Conservation (phyloP, 2,329 filamentous ascomycete species). For the Epichloe elymi region DNA sequence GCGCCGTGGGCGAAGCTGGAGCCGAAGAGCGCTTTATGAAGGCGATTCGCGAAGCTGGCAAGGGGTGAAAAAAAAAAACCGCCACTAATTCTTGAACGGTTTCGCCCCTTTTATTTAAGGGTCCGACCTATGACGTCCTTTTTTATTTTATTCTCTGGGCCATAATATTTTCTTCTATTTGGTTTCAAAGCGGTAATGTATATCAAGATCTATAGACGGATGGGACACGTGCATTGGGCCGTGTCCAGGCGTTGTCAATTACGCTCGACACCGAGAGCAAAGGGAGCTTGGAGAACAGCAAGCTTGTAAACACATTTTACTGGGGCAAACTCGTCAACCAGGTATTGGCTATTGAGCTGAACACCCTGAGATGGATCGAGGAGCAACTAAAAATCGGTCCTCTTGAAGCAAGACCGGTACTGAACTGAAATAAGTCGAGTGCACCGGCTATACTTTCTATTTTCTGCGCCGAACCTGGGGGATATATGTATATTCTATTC, state of each 20-base stretch:
- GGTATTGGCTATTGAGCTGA: background rate
- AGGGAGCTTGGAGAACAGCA: background rate
- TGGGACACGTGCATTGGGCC: constrained; percentile 1
- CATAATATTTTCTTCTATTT: constrained; percentile 6
- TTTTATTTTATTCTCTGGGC: background rate
- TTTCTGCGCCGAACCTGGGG: background rate
- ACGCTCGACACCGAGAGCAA: background rate
- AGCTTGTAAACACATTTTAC: background rate
- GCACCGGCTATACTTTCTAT: background rate
- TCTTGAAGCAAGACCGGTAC: no score
- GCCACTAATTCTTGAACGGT: background rate
- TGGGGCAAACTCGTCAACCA: background rate
- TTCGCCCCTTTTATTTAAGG: background rate
- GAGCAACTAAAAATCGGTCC: no score
- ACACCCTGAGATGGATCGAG: no score
- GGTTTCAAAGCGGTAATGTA: constrained; percentile 12
- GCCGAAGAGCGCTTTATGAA: constrained; percentile 33
- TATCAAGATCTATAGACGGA: constrained; percentile 12
- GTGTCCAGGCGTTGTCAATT: constrained; percentile 8
- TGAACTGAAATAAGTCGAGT: background rate
- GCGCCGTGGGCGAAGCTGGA: constrained; percentile 27
- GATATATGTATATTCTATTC: constrained; percentile 1
- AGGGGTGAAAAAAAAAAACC: constrained; percentile 11
- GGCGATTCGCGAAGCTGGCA: constrained; percentile 22
- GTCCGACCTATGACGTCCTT: background rate